Base-by-base conservation (phyloP, 208 protist species). In the Histomonas meleagridis region DNA sequence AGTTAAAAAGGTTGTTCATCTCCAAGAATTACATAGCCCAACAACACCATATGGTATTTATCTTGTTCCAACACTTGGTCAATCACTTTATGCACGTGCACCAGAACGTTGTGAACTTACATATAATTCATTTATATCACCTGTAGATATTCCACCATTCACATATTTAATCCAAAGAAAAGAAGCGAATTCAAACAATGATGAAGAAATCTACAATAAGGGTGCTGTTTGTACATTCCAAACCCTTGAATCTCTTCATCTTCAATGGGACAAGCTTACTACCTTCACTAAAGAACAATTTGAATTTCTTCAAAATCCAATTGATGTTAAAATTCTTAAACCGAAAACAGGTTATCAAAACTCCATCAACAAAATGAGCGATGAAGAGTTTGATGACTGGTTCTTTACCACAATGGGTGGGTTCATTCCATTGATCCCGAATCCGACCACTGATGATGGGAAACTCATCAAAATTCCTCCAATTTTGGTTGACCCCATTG, bases 201-300 rank as follows among this genome's bases (percentile, higher is more conserved):
- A 86, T 86, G 0, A 40, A 48, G 76, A 86, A 32, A 26, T 86
- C 14, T 12, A 55, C 26, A 10, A 9, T 5, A 86, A 86, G 55
- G 51, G 46, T 32, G 76, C 51, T 86, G 16, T 26, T 26, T 51
- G 43, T 21, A 40, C 12, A 18, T 86, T 55, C 46, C 43, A 14
- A 55, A 55, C 76, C 32, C 76, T 86, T 49, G 76, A 86, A 38
- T 86, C 76, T 32, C 46, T 86, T 55, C 10, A 86, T 55, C 43
- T 86, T 18, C 18, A 51, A 18, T 86, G 76, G 76, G 46, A 86
- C 16, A 43, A 86, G 7, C 10, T 40, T 32, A 43, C 32, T 32
- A 72, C 65, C 32, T 72, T 72, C 65, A 65, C 60, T n/a, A 65
- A 65, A 32, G 60, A 65, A 65, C 23, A 65, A 5, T 65, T 65